Evolutionary conservation across 2,329 filamentous ascomycete genomes (phyloP).

Genomic region (Alternaria sp.): DNA sequence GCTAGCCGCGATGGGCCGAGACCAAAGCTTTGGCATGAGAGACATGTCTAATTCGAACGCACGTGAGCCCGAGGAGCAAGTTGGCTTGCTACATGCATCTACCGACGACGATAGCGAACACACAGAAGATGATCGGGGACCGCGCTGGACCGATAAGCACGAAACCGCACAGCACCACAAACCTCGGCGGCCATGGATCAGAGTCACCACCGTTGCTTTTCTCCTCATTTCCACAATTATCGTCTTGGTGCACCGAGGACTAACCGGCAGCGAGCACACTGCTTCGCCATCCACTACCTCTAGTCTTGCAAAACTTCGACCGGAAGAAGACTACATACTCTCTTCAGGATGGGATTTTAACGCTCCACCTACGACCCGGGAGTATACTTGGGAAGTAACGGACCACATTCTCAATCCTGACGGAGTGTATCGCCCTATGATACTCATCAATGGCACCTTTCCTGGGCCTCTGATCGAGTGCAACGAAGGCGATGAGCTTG

Average conservation of each 20-base stretch:
- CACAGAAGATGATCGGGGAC: slow-evolving; percentile 9
- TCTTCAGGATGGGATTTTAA: slow-evolving; percentile 65
- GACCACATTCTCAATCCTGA: slow-evolving; percentile 68
- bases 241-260: background rate
- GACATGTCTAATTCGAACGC: slow-evolving; percentile 10
- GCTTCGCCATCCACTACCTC: background rate
- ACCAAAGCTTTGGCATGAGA: slow-evolving; percentile 18
- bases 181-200: slow-evolving; percentile 21
- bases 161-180: slow-evolving; percentile 4
- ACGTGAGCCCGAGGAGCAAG: slow-evolving; percentile 24
- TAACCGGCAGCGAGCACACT: background rate
- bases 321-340: slow-evolving; percentile 59
- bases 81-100: slow-evolving; percentile 29
- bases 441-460: slow-evolving; percentile 53
- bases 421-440: slow-evolving; percentile 56
- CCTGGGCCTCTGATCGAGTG: slow-evolving; percentile 53
- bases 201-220: slow-evolving; percentile 16
- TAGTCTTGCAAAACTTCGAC: slow-evolving; percentile 23
- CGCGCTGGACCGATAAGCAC: slow-evolving; percentile 12
- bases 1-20: slow-evolving; percentile 2
- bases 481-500: slow-evolving; percentile 71
- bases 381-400: slow-evolving; percentile 68
- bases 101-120: slow-evolving; percentile 19
- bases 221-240: slow-evolving; percentile 23
- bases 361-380: slow-evolving; percentile 61